Conservation (phyloP, 345 rosid species). For the Citrus inodora region DNA sequence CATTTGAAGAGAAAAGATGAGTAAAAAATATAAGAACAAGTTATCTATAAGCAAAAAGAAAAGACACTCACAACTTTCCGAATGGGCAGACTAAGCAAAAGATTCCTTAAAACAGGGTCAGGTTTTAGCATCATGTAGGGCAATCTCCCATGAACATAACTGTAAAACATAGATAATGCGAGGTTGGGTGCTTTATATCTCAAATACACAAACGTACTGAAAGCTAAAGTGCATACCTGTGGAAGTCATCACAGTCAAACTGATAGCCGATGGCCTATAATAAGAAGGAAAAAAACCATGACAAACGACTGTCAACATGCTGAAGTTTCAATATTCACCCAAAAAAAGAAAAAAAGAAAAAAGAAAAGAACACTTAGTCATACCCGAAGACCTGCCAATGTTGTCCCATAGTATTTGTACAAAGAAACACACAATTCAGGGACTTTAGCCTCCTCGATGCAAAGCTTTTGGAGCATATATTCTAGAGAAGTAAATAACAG, state of each 20-base stretch:
- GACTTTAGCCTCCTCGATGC: constrained; percentile 55
- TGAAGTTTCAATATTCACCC: neutral
- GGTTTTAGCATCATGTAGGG: constrained; percentile 77
- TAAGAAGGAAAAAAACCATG: neutral
- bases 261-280: constrained; percentile 80
- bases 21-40: neutral
- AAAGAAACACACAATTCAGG: constrained; percentile 58
- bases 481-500: constrained; percentile 33
- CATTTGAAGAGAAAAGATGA: neutral
- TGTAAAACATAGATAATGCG: constrained; percentile 23
- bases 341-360: neutral
- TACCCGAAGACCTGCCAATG: constrained; percentile 98
- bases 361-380: neutral
- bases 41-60: neutral
- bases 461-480: constrained; percentile 70
- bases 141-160: constrained; percentile 88
- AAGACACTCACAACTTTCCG: constrained; percentile 65
- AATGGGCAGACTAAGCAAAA: constrained; percentile 79
- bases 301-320: neutral
- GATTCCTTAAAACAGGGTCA: constrained; percentile 75
- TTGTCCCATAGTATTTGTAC: constrained; percentile 86
- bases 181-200: neutral
- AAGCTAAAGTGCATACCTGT: constrained; percentile 41
- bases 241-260: constrained; percentile 81
- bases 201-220: neutral